phyloP scores from a whole-genome alignment of 1,139 yeast species.

The Blastobotrys capitulatus region DNA sequence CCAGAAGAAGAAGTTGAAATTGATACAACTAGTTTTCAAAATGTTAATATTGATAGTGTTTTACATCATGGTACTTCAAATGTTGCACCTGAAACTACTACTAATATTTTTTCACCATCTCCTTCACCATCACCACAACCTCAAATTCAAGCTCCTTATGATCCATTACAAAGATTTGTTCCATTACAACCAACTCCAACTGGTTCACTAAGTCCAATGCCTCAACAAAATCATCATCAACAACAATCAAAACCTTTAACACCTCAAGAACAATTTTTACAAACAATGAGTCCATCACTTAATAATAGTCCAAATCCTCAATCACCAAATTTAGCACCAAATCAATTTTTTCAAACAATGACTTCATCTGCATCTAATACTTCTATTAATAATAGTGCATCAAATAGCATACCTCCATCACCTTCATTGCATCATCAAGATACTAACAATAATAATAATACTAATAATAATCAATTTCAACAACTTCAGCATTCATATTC shows the following conservation, averaged over 20 bases:
- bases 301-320: no score
- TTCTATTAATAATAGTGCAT: no score
- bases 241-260: conserved; percentile 2
- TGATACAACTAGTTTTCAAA: conserved; percentile 32
- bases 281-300: conserved; percentile 8
- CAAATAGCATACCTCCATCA: conserved; percentile 1
- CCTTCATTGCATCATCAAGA: neutral
- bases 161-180: conserved; percentile 7
- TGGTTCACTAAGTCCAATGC: neutral
- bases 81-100: conserved; percentile 21
- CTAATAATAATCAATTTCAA: neutral
- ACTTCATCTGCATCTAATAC: neutral
- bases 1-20: conserved; percentile 34
- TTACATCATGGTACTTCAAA: conserved; percentile 36
- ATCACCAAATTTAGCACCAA: neutral
- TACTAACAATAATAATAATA: neutral
- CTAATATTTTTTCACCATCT: conserved; percentile 14
- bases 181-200: conserved; percentile 10
- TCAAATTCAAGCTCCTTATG: neutral
- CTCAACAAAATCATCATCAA: neutral
- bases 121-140: conserved; percentile 16
- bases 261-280: conserved; percentile 11
- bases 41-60: conserved; percentile 37
- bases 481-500: neutral
- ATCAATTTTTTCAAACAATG: neutral